These are phyloP conservation scores for Calonectria ilicicola DNA, from an alignment of 2,329 filamentous ascomycete genomes.

Conservation along the genomic window DNA sequence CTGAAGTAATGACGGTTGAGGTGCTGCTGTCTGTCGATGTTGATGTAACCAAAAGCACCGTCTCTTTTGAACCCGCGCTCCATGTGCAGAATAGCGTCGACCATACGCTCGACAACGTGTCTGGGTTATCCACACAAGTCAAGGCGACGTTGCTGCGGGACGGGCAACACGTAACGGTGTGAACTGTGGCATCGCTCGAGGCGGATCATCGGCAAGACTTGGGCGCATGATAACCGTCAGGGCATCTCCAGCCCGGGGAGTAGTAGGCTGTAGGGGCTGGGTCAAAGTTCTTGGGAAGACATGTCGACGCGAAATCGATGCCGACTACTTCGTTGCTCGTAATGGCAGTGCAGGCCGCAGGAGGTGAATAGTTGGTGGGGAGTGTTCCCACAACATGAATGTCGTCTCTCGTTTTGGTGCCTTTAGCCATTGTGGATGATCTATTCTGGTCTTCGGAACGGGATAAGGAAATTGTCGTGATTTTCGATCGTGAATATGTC, in stretches of 20 bases:
- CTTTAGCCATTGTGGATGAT: not conserved
- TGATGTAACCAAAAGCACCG: constrained; percentile 41
- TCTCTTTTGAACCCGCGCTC: constrained; percentile 42
- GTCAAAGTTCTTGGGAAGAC: constrained; percentile 45
- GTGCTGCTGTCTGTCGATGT: constrained; percentile 28
- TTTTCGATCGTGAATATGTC: not conserved
- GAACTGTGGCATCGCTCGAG: constrained; percentile 39
- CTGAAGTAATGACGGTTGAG: constrained; percentile 33
- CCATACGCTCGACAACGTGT: constrained; percentile 37
- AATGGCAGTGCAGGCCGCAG: constrained; percentile 24
- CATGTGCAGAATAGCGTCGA: constrained; percentile 48
- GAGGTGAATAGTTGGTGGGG: constrained; percentile 27
- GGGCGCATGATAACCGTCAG: constrained; percentile 44
- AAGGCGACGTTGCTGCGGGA: constrained; percentile 39
- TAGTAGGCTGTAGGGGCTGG: constrained; percentile 44
- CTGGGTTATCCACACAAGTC: constrained; percentile 44
- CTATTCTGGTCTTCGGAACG: not conserved
- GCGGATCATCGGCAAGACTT: constrained; percentile 42
- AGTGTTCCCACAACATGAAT: constrained; percentile 29
- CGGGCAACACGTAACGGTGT: constrained; percentile 52
- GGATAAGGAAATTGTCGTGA: not conserved
- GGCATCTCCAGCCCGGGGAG: constrained; percentile 47
- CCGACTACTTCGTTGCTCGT: constrained; percentile 26
- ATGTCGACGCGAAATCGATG: constrained; percentile 43
- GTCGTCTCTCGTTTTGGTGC: constrained; percentile 10